Conservation (phyloP, 2,329 filamentous ascomycete species). For the Leptographium lundbergii region DNA sequence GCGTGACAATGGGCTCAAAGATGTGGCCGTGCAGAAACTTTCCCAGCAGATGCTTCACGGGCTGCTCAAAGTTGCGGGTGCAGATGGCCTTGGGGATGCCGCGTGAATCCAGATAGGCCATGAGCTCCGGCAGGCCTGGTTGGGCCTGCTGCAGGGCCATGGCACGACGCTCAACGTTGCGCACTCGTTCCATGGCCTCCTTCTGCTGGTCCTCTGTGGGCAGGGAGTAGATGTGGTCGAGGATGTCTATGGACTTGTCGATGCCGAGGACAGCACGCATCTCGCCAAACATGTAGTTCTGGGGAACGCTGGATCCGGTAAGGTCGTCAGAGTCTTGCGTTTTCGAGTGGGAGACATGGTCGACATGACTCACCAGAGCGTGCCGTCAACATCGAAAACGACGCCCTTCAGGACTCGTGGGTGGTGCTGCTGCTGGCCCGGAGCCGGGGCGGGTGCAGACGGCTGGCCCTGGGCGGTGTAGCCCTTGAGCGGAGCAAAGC, state of each 20-base stretch:
- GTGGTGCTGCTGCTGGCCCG: slow-evolving; percentile 1
- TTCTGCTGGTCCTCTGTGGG: slow-evolving; percentile 44
- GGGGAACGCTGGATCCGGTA: slow-evolving; percentile 51
- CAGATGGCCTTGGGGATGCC: slow-evolving; percentile 70
- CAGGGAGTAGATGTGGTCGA: slow-evolving; percentile 73
- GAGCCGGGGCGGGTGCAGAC: background rate
- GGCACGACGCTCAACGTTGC: slow-evolving; percentile 64
- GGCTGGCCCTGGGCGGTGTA: slow-evolving; percentile 15
- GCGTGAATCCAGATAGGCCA: slow-evolving; percentile 64
- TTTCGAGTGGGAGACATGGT: background rate
- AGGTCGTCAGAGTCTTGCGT: background rate
- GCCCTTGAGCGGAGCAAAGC: slow-evolving; percentile 44
- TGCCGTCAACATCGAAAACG: slow-evolving; percentile 92
- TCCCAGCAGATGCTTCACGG: slow-evolving; percentile 59
- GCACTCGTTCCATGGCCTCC: slow-evolving; percentile 59
- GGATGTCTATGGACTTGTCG: slow-evolving; percentile 62
- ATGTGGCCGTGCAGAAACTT: slow-evolving; percentile 58
- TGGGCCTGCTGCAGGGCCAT: slow-evolving; percentile 75
- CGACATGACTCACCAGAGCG: slow-evolving; percentile 53
- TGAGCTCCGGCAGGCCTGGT: slow-evolving; percentile 63
- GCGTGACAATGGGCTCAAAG: slow-evolving; percentile 72
- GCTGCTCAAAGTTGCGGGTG: slow-evolving; percentile 83
- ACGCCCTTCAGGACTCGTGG: slow-evolving; percentile 37
- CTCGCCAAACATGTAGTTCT: slow-evolving; percentile 88
- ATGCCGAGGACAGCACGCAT: slow-evolving; percentile 73